Evolutionary conservation across 371 early-diverging fungal species (phyloP).

Genomic region (Conidiobolus incongruus): DNA sequence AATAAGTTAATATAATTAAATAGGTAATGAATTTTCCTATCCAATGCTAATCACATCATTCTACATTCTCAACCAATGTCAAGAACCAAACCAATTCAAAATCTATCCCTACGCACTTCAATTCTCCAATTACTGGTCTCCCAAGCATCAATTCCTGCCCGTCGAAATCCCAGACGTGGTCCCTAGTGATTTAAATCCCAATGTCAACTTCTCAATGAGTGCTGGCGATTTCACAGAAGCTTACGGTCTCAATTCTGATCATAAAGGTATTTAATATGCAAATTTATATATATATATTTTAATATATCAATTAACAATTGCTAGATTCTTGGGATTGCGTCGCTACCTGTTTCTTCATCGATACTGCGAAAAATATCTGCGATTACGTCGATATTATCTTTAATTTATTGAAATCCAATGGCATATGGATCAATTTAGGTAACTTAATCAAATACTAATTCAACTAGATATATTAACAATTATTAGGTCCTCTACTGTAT

Average conservation of each 20-base stretch:
- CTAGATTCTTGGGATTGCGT: slow-evolving; percentile 63
- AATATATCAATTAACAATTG: neutral
- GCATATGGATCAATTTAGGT: slow-evolving; percentile 90
- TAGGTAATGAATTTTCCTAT: slow-evolving; percentile 55
- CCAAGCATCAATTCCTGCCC: slow-evolving; percentile 31
- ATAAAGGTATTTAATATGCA: slow-evolving; percentile 17
- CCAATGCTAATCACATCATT: slow-evolving; percentile 26
- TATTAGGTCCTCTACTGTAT: slow-evolving; percentile 67
- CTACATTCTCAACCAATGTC: neutral
- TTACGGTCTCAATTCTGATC: slow-evolving; percentile 25
- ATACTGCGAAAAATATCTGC: slow-evolving; percentile 80
- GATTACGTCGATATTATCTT: slow-evolving; percentile 68
- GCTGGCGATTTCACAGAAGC: slow-evolving; percentile 91
- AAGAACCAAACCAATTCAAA: slow-evolving; percentile 17
- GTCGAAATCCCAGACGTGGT: slow-evolving; percentile 65
- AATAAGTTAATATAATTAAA: neutral
- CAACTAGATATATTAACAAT: neutral
- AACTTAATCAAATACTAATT: slow-evolving; percentile 5
- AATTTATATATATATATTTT: neutral
- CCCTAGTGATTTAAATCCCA: slow-evolving; percentile 30
- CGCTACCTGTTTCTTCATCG: slow-evolving; percentile 90
- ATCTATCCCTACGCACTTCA: slow-evolving; percentile 81
- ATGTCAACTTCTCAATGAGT: slow-evolving; percentile 79
- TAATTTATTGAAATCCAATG: slow-evolving; percentile 46
- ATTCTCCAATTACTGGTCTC: slow-evolving; percentile 50